Evolutionary conservation across 108 stramenopile genomes (phyloP).

Genomic region (Bacterosira constricta): DNA sequence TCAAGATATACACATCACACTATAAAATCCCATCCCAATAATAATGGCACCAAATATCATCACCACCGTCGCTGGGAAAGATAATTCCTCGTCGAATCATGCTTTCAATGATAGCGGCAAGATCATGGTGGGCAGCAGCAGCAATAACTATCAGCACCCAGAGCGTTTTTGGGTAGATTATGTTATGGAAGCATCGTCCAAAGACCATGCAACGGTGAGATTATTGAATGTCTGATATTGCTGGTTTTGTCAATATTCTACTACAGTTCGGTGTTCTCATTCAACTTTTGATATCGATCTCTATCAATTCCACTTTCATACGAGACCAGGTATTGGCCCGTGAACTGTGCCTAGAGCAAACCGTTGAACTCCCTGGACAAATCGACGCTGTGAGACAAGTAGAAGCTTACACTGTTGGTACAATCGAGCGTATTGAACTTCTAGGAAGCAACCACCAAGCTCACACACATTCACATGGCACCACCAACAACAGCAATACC

Average conservation of each 20-base stretch:
- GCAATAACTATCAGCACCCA: constrained; percentile 2
- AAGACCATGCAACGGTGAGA: neutral
- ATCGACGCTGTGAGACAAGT: constrained; percentile 17
- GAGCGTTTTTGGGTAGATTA: constrained; percentile 44
- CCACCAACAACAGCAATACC: neutral
- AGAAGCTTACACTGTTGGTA: constrained; percentile 30
- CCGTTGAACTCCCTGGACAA: constrained; percentile 30
- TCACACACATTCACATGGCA: neutral
- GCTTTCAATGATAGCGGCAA: too few species aligned
- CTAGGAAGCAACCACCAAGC: neutral
- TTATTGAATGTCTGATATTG: too few species aligned
- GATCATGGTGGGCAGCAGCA: too few species aligned
- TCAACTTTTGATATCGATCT: too few species aligned
- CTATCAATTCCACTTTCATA: too few species aligned
- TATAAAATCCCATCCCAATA: too few species aligned
- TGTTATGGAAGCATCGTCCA: constrained; percentile 23
- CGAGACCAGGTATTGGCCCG: neutral
- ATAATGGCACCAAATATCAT: too few species aligned
- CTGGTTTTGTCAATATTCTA: too few species aligned
- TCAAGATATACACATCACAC: too few species aligned
- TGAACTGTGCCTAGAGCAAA: constrained; percentile 40
- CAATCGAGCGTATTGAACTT: constrained; percentile 10
- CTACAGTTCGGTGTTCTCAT: too few species aligned
- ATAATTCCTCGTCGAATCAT: too few species aligned
- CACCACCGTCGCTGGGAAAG: too few species aligned